Evolutionary conservation across 2,329 filamentous ascomycete genomes (phyloP).

Genomic region (Hypoxylon sp.): DNA sequence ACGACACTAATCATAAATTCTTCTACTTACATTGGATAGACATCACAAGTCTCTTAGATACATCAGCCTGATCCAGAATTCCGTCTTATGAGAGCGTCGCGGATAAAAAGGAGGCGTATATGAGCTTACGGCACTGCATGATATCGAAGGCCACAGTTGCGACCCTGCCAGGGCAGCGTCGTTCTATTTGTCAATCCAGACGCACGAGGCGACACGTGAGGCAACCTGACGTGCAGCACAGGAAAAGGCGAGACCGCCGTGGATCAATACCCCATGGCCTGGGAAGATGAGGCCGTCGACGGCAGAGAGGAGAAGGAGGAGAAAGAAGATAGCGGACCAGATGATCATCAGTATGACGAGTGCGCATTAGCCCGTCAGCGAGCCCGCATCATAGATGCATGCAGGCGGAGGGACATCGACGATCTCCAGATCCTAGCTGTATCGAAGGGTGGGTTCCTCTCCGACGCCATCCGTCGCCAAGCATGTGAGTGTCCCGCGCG

Average conservation of each 20-base stretch:
- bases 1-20: neutral
- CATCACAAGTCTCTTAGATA: neutral
- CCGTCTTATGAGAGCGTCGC: conserved; percentile 8
- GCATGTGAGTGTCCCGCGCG: conserved; percentile 76
- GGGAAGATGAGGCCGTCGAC: conserved; percentile 37
- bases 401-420: conserved; percentile 69
- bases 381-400: conserved; percentile 71
- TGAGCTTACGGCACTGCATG: conserved; percentile 25
- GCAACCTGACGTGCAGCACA: conserved; percentile 43
- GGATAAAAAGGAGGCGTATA: conserved; percentile 19
- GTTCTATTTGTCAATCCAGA: conserved; percentile 35
- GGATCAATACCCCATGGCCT: conserved; percentile 43
- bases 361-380: conserved; percentile 53
- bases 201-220: conserved; percentile 38
- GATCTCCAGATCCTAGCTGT: conserved; percentile 72
- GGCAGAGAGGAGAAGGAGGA: conserved; percentile 36
- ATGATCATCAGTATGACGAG: conserved; percentile 25
- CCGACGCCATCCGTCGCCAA: conserved; percentile 76
- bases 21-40: neutral
- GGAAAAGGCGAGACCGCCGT: conserved; percentile 20
- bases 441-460: conserved; percentile 76
- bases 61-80: conserved; percentile 1
- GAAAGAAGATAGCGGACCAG: conserved; percentile 15
- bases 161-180: conserved; percentile 39
- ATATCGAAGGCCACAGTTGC: conserved; percentile 39